Evolutionary conservation across 148 eudicot genomes (phyloP), one percentile per base, ranked within the genome.

Genomic region (Bassia scoparia): DNA sequence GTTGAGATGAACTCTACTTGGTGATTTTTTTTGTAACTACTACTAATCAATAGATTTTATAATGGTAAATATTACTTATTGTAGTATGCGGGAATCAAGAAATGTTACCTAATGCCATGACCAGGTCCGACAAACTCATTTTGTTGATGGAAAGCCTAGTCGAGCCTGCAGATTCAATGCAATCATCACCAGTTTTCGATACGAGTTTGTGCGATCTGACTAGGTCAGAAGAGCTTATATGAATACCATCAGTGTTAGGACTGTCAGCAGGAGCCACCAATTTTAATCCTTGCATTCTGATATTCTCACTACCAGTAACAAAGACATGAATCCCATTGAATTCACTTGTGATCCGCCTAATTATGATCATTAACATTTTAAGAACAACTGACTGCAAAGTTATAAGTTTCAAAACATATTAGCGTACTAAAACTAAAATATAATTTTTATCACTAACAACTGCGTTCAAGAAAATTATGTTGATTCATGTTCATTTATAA

Each of bases 221-320:
- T 21, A 48, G 14, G 52, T 76, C 74, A 0, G 90, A 84, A 6
- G 58, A 68, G 50, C 92, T 87, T 8, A 89, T 85, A 77, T 89
- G 97, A 38, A 89, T 79, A 7, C 97, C 94, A 27, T 91, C 92
- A 0, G 94, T 89, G 82, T 89, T 89, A 2, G 91, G 91, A 75
- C 90, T 85, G 0, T 78, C 73, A 0, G 0, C 82, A 0, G 97
- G 94, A 14, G 97, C 89, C 12, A n/a, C 29, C 62, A 43, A 91
- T 84, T 8, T 16, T 59, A 2, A 87, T 24, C 81, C 65, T 21
- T 80, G 83, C 58, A 83, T 13, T 55, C 82, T 82, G 0, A 89
- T 49, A 53, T 74, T 67, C 33, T 17, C 27, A 68, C 84, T 53
- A 0, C 61, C 31, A 0, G 86, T 84, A 5, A 91, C 56, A 60